phyloP scores from a whole-genome alignment of 495 filamentous ascomycete species.

The Delitschia confertaspora region DNA sequence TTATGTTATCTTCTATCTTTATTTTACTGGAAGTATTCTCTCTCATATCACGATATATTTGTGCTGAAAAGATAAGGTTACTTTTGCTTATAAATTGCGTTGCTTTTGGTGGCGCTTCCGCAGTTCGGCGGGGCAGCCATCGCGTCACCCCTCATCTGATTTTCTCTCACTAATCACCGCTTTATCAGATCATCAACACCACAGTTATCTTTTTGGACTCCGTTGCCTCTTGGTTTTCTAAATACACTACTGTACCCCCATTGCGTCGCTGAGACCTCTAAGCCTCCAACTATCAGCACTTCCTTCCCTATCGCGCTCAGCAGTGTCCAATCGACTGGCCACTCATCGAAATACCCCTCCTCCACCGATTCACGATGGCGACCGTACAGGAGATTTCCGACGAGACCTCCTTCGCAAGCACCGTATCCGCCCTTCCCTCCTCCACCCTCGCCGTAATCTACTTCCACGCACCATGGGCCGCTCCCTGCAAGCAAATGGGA shows the following conservation, averaged over 20 bases:
- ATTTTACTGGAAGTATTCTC: too few species aligned
- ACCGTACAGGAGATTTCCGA: constrained; percentile 62
- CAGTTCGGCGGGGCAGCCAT: too few species aligned
- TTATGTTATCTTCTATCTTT: too few species aligned
- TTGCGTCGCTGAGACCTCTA: too few species aligned
- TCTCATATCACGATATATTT: too few species aligned
- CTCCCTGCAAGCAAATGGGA: constrained; percentile 86
- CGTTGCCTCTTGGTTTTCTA: neutral
- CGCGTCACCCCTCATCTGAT: too few species aligned
- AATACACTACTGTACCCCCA: too few species aligned
- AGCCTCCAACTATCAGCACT: neutral
- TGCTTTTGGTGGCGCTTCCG: too few species aligned
- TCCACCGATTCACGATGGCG: too few species aligned
- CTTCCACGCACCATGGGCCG: constrained; percentile 96
- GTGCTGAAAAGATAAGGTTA: too few species aligned
- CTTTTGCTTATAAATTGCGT: too few species aligned
- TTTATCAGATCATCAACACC: constrained; percentile 11
- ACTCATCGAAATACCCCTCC: neutral
- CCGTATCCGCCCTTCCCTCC: constrained; percentile 54
- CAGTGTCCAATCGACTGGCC: constrained; percentile 1
- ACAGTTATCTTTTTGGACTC: neutral
- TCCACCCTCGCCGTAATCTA: constrained; percentile 71
- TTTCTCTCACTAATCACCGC: constrained; percentile 4
- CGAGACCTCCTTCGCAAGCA: constrained; percentile 56
- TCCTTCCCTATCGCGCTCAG: constrained; percentile 1